Evolutionary conservation across 139 green algal species (phyloP).

Genomic region (Picochlorum sp.): DNA sequence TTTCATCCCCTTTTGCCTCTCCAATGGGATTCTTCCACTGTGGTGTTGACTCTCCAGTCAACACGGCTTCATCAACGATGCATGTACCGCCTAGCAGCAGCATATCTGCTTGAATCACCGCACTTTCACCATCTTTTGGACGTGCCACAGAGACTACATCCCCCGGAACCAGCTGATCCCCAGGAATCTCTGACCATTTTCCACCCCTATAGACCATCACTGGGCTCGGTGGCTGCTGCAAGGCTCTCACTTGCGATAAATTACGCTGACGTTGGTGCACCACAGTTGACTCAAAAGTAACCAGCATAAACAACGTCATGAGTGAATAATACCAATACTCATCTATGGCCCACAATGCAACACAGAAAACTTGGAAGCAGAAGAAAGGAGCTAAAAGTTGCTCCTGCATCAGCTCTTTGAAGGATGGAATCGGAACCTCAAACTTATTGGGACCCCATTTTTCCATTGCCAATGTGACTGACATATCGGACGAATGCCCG

Average conservation of each 20-base stretch:
- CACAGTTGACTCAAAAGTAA: constrained; percentile 96
- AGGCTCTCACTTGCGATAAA: constrained; percentile 71
- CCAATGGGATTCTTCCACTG: constrained; percentile 76
- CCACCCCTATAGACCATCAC: constrained; percentile 45
- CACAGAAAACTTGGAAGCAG: constrained; percentile 94
- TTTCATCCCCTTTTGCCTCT: constrained; percentile 24
- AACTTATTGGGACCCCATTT: constrained; percentile 65
- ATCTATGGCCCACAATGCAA: constrained; percentile 88
- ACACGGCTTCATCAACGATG: constrained; percentile 93
- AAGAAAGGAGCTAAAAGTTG: constrained; percentile 97
- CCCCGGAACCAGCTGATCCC: constrained; percentile 80
- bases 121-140: constrained; percentile 9
- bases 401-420: constrained; percentile 69
- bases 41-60: constrained; percentile 87
- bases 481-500: constrained; percentile 35
- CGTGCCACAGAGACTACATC: constrained; percentile 84
- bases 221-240: constrained; percentile 70
- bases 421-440: constrained; percentile 66
- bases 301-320: constrained; percentile 97
- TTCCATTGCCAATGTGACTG: constrained; percentile 37
- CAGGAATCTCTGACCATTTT: constrained; percentile 60
- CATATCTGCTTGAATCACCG: constrained; percentile 78
- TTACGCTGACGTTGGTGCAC: constrained; percentile 79
- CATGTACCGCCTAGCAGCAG: constrained; percentile 83
- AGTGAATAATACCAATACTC: constrained; percentile 96